Evolutionary conservation across 805 yeast species (phyloP), one percentile per base, ranked within the genome.

Genomic region (Teunomyces aglyptinius): DNA sequence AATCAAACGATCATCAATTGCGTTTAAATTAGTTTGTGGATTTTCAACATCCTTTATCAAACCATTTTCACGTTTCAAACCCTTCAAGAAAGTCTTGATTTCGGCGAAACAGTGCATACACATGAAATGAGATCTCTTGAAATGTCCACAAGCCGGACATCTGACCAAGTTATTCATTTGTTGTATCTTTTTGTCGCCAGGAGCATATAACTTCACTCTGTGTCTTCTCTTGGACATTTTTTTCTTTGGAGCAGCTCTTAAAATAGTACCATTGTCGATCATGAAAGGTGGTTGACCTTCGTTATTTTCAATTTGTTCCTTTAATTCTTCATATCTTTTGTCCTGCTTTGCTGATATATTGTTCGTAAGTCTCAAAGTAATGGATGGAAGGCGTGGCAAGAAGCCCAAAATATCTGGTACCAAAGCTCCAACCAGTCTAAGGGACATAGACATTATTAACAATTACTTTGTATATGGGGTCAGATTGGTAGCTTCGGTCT

Each of bases 61-160:
- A 33, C 61, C 45, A 33, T 54, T 52, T 53, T 62, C 67, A 35
- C 61, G 57, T 58, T 70, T 71, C 47, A 75, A 73, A 31, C 67
- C 68, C 55, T 80, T 85, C 88, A 96, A 89, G 38, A 85, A 73
- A 47, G 78, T 73, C 63, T 81, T 84, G 60, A 94, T 86, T 62
- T 90, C 90, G 27, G 78, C 81, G 48, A 89, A 91, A 71, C 99
- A 92, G 60, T 86, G 80, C 95, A 89, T 89, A 69, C 99, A 92
- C 57, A 92, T 75, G 47, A 90, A 83, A 66, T 94, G 96, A 1
- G 94, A 82, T 60, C 97, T 78, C 70, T 92, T 94, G 57, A 81
- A 85, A 51, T 87, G 85, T 38, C 99, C 99, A 71, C 99, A 92
- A 0, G 96, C 85, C 2, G 98, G 97, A 64, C 99, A 92, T 64